Evolutionary conservation across 352 stramenopile genomes (phyloP).

Genomic region (Globisporangium uncinulatum): DNA sequence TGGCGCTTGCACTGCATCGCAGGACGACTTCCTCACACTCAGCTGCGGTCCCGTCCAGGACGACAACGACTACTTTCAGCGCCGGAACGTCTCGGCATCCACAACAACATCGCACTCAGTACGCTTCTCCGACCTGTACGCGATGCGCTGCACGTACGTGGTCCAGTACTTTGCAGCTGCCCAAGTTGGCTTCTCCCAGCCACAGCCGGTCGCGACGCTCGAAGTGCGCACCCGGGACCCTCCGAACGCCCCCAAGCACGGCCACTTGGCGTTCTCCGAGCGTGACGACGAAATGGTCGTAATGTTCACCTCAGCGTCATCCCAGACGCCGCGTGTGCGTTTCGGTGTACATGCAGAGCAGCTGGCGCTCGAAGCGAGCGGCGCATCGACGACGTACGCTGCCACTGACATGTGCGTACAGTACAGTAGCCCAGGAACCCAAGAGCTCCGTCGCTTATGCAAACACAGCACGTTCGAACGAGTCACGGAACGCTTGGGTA

Average conservation of each 20-base stretch:
- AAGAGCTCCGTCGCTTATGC: no score
- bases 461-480: no score
- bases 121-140: constrained; percentile 56
- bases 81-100: constrained; percentile 26
- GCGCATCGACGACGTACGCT: constrained; percentile 59
- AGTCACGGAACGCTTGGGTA: no score
- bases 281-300: constrained; percentile 50
- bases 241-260: constrained; percentile 58
- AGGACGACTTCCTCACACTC: constrained; percentile 52
- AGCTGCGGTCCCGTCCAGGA: constrained; percentile 51
- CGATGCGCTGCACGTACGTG: constrained; percentile 69
- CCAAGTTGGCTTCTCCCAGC: not conserved
- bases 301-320: constrained; percentile 68
- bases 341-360: constrained; percentile 27
- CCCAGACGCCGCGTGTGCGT: constrained; percentile 30
- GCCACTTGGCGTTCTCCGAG: constrained; percentile 46
- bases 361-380: constrained; percentile 19
- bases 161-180: constrained; percentile 51
- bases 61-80: constrained; percentile 37
- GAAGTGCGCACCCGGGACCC: constrained; percentile 42
- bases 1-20: constrained; percentile 8
- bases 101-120: constrained; percentile 33
- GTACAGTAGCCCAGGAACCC: no score
- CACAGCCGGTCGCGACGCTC: constrained; percentile 23
- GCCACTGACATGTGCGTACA: constrained; percentile 45